Evolutionary conservation across 2,329 filamentous ascomycete genomes (phyloP).

Genomic region (Pyrenochaeta sp.): DNA sequence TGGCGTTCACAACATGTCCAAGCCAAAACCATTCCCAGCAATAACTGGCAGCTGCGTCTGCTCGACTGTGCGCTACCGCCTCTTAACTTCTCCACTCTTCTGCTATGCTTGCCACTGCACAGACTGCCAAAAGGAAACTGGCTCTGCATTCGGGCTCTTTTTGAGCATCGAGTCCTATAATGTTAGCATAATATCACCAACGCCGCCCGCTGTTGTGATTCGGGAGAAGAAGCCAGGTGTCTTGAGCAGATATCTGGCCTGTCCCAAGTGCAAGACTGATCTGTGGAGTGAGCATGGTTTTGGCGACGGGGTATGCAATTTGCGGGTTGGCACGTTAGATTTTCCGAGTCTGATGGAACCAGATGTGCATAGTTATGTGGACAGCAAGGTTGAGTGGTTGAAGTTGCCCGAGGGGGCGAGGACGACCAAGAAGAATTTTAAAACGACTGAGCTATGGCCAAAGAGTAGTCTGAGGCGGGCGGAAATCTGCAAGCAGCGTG

Average conservation of each 20-base stretch:
- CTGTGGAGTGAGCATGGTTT: slow-evolving; percentile 28
- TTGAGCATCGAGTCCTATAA: slow-evolving; percentile 35
- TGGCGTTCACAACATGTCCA: slow-evolving; percentile 6
- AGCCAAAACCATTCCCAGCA: slow-evolving; percentile 32
- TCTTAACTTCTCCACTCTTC: slow-evolving; percentile 39
- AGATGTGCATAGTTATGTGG: slow-evolving; percentile 38
- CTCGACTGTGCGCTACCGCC: slow-evolving; percentile 30
- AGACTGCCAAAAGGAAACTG: slow-evolving; percentile 37
- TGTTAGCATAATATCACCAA: slow-evolving; percentile 25
- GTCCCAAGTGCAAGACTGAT: slow-evolving; percentile 28
- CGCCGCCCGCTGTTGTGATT: slow-evolving; percentile 14
- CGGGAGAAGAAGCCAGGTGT: slow-evolving; percentile 1
- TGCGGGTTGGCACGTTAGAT: slow-evolving; percentile 39
- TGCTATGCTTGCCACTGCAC: slow-evolving; percentile 43
- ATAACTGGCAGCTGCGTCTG: slow-evolving; percentile 42
- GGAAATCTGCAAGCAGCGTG: slow-evolving; percentile 21
- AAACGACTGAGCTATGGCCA: slow-evolving; percentile 31
- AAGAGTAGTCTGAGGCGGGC: slow-evolving; percentile 38
- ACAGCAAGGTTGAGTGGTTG: slow-evolving; percentile 42
- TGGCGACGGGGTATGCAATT: slow-evolving; percentile 15
- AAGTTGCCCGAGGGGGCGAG: slow-evolving; percentile 32
- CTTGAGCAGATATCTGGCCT: slow-evolving; percentile 13
- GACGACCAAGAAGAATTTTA: slow-evolving; percentile 14
- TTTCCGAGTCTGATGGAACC: slow-evolving; percentile 40
- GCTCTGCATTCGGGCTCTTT: slow-evolving; percentile 32